These are phyloP conservation scores for Penicillium turbatum DNA, from an alignment of 495 filamentous ascomycete species.

Conservation along the genomic window DNA sequence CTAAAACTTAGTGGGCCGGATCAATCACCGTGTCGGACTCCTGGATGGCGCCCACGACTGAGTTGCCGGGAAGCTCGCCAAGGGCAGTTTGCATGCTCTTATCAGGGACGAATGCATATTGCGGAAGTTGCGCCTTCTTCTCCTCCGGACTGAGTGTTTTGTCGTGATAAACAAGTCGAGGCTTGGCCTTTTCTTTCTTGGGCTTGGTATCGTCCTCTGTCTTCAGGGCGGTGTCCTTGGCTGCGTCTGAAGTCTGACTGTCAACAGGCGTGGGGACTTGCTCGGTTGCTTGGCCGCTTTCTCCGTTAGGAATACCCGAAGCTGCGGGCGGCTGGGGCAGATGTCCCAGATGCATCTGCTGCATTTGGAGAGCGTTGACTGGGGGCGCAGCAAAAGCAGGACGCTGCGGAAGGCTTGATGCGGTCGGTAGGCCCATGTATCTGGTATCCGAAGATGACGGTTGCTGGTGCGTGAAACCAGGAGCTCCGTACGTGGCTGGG, in stretches of 20 bases:
- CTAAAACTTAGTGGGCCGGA: conserved; percentile 26
- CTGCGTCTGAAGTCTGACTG: conserved; percentile 51
- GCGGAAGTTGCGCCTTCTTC: conserved; percentile 72
- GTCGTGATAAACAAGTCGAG: conserved; percentile 72
- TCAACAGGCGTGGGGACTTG: conserved; percentile 53
- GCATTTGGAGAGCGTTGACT: conserved; percentile 56
- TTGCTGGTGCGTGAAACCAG: conserved; percentile 34
- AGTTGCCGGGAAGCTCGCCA: conserved; percentile 36
- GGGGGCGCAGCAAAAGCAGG: conserved; percentile 55
- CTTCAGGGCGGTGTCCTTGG: conserved; percentile 27
- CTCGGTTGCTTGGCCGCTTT: conserved; percentile 27
- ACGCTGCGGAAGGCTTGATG: conserved; percentile 60
- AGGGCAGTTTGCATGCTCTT: conserved; percentile 32
- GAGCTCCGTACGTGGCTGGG: conserved; percentile 23
- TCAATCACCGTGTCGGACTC: conserved; percentile 38
- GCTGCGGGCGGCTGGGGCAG: conserved; percentile 19
- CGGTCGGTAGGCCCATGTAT: conserved; percentile 49
- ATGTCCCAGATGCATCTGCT: conserved; percentile 61
- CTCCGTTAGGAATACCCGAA: conserved; percentile 37
- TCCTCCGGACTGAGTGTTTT: conserved; percentile 79
- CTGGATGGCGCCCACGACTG: conserved; percentile 32
- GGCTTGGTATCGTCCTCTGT: conserved; percentile 49
- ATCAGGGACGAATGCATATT: conserved; percentile 67
- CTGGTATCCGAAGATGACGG: conserved; percentile 39
- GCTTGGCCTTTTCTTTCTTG: conserved; percentile 67